Evolutionary conservation across 176 grass and related monocot genomes (phyloP), one percentile per base, ranked within the genome.

Genomic region (Carex kokanica): DNA sequence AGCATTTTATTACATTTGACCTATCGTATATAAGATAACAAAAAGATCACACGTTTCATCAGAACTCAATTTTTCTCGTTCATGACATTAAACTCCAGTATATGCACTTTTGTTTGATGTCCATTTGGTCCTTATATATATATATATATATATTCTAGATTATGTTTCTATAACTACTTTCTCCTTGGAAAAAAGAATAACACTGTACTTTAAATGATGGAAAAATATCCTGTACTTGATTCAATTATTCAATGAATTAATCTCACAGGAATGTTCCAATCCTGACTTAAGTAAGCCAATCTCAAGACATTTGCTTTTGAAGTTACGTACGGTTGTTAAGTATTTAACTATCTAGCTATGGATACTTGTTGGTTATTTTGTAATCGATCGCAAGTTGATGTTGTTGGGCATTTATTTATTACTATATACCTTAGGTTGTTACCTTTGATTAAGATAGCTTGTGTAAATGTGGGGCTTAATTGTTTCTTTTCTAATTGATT

Each of bases 371-470:
- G 69, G 54, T 78, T 60, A 78, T 34, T 74, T 64, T 20, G 71
- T 64, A 53, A 82, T 18, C 6, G 51, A 82, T 18, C 6, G 51
- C 54, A 70, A 62, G 29, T 60, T 18, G 47, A 77, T 81, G 74
- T 87, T 90, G 57, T 81, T 90, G 55, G 59, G 21, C 5, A 75
- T 84, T 83, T 68, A 78, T 32, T 78, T 45, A 82, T 34, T 78
- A 69, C 40, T 83, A 49, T 67, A 87, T 85, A 84, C 52, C 47
- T 74, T 81, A 65, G 21, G 61, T 83, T 90, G 81, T 85, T 82
- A 81, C 38, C 56, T 25, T 59, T 58, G 85, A 86, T 63, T 52
- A 72, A 63, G 79, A 72, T 74, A 86, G 52, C 40, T 68, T 83
- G 49, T 79, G n/a, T 55, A 32, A 52, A 81, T 86, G 61, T 79